Evolutionary conservation across 2,329 filamentous ascomycete genomes (phyloP), one percentile per base, ranked within the genome.

Genomic region (Neopestalotiopsis clavispora): DNA sequence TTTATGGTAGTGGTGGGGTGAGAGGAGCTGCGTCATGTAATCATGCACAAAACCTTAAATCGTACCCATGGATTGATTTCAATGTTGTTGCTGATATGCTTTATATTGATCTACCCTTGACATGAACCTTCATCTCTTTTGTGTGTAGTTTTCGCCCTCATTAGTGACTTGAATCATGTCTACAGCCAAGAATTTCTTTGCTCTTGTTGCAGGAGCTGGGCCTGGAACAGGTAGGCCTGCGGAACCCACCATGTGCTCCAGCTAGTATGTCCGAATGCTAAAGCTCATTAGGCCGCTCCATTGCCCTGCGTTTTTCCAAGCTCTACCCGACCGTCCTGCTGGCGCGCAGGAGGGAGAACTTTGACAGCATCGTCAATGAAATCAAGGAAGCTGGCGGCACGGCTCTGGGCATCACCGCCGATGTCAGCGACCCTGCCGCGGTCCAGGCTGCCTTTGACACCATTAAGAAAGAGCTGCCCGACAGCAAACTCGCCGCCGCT

Each of bases 321-420:
- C 75, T 86, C 9, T 96, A 95, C 76, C 89, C 92, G 0, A 91
- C 95, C 1, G 91, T 93, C 1, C 84, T 95, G 1, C 86, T 95
- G n/a, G 89, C 93, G 13, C 90, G 93, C 64, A 89, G 84, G 17
- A 85, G 90, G 0, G 85, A 88, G 57, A 92, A 86, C 78, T 94
- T 90, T 80, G 84, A 88, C 68, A 81, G 84, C n/a, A 84, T 94
- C 2, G 90, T 92, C 6, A 77, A 86, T 2, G 91, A 94, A 73
- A 94, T 96, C 80, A 90, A 90, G 68, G 78, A 81, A 4, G 78
- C 81, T 0, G 93, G 93, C 12, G 93, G 93, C 2, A 85, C 87
- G 62, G 93, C 93, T 1, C 81, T 94, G 13, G 92, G 92, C 14
- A 88, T 95, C 74, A 85, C 87, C 4, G 87, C 92, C 1, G 91